These are phyloP conservation scores for Kwoniella botswanensis DNA, from an alignment of 768 basidiomycete genomes.

Conservation along the genomic window DNA sequence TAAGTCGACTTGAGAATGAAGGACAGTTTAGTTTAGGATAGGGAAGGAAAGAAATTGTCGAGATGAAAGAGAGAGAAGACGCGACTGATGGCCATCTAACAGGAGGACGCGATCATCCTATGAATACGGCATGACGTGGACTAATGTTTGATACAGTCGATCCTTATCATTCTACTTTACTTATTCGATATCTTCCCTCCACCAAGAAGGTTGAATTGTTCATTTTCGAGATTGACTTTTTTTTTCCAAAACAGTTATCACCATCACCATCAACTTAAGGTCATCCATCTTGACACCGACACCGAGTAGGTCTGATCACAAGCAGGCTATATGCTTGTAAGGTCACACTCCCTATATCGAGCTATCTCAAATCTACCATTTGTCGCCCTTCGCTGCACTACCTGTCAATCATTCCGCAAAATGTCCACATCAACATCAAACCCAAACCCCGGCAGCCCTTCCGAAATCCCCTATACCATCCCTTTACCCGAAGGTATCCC, in stretches of 20 bases:
- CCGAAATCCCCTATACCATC: slow-evolving; percentile 39
- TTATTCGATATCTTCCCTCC: too few species aligned
- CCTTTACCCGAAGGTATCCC: slow-evolving; percentile 48
- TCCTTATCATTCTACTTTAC: slow-evolving; percentile 3
- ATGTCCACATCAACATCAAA: slow-evolving; percentile 9
- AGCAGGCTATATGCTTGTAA: slow-evolving; percentile 3
- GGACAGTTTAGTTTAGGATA: too few species aligned
- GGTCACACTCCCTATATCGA: neutral
- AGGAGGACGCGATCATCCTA: neutral
- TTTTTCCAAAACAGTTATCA: neutral
- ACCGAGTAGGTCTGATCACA: neutral
- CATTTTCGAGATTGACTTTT: slow-evolving; percentile 9
- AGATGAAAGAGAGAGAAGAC: slow-evolving; percentile 12
- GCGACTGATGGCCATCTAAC: neutral
- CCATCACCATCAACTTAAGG: neutral
- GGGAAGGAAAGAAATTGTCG: neutral
- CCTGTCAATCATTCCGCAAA: neutral
- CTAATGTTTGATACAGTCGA: slow-evolving; percentile 11
- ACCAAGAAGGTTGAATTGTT: neutral
- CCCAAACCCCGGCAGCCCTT: neutral
- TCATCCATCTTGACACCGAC: too few species aligned
- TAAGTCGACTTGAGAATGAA: too few species aligned
- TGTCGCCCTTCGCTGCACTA: neutral
- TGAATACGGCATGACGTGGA: slow-evolving; percentile 17
- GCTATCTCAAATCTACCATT: neutral